Evolutionary conservation across 148 eudicot species (phyloP), one percentile per base, ranked within the genome.

Genomic region (Heliosperma pusillum): DNA sequence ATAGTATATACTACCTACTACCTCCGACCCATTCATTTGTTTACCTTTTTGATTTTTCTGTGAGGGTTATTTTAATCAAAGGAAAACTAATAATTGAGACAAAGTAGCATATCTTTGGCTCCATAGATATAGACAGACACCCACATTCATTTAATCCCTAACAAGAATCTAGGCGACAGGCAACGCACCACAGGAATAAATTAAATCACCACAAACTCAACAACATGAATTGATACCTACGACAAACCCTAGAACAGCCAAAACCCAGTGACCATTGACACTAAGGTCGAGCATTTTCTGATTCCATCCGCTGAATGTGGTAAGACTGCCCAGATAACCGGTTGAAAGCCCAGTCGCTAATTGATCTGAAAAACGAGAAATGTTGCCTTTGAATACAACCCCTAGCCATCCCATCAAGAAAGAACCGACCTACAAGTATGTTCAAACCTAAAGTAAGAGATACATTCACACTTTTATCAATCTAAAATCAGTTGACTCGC

Each of bases 351-450:
- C 98, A 74, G 89, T 78, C 19, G 90, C 96, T 66, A 95, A 84
- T 58, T 89, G 82, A 57, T 89, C 87, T 2, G 93, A 89, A 24
- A 86, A 8, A 44, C 77, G 72, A 74, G 88, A 45, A 68, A 95
- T 86, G 72, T 90, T 81, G 74, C 80, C 83, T 83, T 95, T 92
- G 74, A 92, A 95, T 59, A 90, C 93, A 67, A 90, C 80, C 17
- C 98, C 98, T 19, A 85, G 85, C 98, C 98, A 95, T 40, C 98
- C 98, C 98, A 95, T 95, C 69, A 95, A 88, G 86, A 90, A 95
- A 20, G 96, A 95, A 72, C 97, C 98, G 55, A 94, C 86, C 97
- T 94, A 52, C 20, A 70, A 64, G 61, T 20, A 68, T 53, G 40
- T 45, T 52, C n/a, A 29, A 72, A 60, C 22, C 27, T 25, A 21